Conservation (phyloP, 352 stramenopile species). For the Phytophthora ohioensis region DNA sequence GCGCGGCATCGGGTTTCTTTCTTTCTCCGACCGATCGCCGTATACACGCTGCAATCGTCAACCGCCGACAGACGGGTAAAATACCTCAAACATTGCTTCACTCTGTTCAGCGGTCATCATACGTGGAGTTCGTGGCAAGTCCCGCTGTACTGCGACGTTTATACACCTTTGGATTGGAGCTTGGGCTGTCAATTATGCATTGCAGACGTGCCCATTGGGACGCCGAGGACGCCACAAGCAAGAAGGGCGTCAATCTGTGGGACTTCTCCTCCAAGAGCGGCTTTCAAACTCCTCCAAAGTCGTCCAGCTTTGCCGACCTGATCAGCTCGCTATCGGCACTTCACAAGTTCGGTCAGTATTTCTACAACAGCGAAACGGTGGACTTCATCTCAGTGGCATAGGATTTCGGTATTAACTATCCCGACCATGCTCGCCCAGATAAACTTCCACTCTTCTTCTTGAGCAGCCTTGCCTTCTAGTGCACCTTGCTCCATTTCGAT, state of each 20-base stretch:
- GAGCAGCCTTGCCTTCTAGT: too few species aligned
- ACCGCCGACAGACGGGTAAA: conserved; percentile 20
- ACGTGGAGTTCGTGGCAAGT: conserved; percentile 21
- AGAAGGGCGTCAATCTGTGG: conserved; percentile 20
- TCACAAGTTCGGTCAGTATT: conserved; percentile 19
- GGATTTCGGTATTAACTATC: conserved; percentile 12
- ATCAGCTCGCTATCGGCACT: conserved; percentile 6
- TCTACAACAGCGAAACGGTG: conserved; percentile 15
- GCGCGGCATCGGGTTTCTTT: conserved; percentile 9
- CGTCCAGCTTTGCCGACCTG: conserved; percentile 2
- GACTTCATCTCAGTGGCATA: conserved; percentile 9
- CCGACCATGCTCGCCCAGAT: too few species aligned
- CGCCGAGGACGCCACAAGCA: neutral
- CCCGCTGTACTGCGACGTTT: conserved; percentile 18
- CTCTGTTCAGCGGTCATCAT: conserved; percentile 16
- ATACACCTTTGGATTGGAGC: conserved; percentile 18
- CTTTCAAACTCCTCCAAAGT: too few species aligned
- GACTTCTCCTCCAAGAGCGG: conserved; percentile 3
- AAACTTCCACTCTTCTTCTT: too few species aligned
- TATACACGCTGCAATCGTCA: conserved; percentile 11
- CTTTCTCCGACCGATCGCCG: conserved; percentile 12
- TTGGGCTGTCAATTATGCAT: conserved; percentile 25
- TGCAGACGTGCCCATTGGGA: neutral
- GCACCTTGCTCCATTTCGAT: too few species aligned
- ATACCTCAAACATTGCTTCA: conserved; percentile 23